Conservation (phyloP, 2,329 filamentous ascomycete species). For the Penicillium carneum region DNA sequence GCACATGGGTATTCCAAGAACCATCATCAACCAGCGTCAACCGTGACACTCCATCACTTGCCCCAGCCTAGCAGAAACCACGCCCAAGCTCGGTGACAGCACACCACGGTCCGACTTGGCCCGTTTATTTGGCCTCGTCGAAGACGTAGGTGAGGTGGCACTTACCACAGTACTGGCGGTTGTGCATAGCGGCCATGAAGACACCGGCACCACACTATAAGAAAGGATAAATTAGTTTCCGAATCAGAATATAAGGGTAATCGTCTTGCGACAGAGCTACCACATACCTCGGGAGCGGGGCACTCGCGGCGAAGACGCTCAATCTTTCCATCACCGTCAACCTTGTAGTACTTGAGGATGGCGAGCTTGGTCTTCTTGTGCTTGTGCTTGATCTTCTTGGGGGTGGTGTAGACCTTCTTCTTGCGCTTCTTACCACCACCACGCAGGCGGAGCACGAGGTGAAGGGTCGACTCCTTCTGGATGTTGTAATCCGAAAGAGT, state of each 20-base stretch:
- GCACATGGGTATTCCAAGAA: slow-evolving; percentile 20
- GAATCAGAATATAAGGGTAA: slow-evolving; percentile 17
- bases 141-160: slow-evolving; percentile 76
- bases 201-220: slow-evolving; percentile 95
- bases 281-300: slow-evolving; percentile 82
- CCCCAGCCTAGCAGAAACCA: slow-evolving; percentile 22
- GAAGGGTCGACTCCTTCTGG: slow-evolving; percentile 99
- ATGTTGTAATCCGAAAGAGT: slow-evolving; percentile 99
- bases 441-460: slow-evolving; percentile 96
- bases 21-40: slow-evolving; percentile 32
- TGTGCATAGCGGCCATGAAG: slow-evolving; percentile 99
- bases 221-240: slow-evolving; percentile 43
- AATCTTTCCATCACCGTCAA: slow-evolving; percentile 99
- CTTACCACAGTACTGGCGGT: slow-evolving; percentile 92
- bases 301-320: slow-evolving; percentile 99
- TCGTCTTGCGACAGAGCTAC: neutral
- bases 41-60: slow-evolving; percentile 27
- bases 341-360: slow-evolving; percentile 99
- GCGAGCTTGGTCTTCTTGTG: slow-evolving; percentile 99
- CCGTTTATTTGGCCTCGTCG: slow-evolving; percentile 67
- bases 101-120: slow-evolving; percentile 28
- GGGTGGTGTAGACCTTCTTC: slow-evolving; percentile 99
- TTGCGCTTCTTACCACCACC: slow-evolving; percentile 99
- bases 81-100: slow-evolving; percentile 23
- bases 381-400: slow-evolving; percentile 99